These are phyloP conservation scores for Helicocarpus griseus DNA, from an alignment of 2,329 filamentous ascomycete genomes.

Conservation along the genomic window DNA sequence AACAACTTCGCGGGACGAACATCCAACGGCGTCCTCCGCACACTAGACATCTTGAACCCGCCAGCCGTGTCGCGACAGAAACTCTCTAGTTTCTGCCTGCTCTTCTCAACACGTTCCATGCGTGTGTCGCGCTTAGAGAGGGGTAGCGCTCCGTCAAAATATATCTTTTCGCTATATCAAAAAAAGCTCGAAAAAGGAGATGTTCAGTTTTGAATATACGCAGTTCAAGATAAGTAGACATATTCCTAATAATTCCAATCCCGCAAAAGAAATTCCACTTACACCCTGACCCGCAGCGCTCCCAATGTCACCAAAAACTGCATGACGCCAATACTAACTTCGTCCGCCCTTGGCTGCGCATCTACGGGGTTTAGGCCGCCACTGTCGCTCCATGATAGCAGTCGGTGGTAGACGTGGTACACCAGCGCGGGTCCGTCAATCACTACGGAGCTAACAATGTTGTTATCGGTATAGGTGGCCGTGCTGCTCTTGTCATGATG, in stretches of 20 bases:
- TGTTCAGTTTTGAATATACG: background rate
- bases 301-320: conserved; percentile 55
- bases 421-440: conserved; percentile 75
- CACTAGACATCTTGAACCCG: conserved; percentile 17
- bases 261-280: conserved; percentile 14
- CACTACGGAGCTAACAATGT: conserved; percentile 29
- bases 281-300: conserved; percentile 53
- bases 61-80: conserved; percentile 32
- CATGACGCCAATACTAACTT: conserved; percentile 51
- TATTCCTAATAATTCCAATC: background rate
- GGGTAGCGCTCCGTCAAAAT: conserved; percentile 80
- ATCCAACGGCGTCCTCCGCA: conserved; percentile 1
- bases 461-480: background rate
- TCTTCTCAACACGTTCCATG: conserved; percentile 49
- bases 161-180: conserved; percentile 55
- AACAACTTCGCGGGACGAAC: conserved; percentile 19
- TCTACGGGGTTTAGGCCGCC: conserved; percentile 39
- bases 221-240: conserved; percentile 5
- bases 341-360: conserved; percentile 50
- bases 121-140: conserved; percentile 53
- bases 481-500: conserved; percentile 7
- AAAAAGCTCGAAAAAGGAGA: background rate
- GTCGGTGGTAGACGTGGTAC: conserved; percentile 58
- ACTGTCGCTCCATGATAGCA: conserved; percentile 33
- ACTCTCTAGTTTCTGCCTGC: conserved; percentile 46